Percentiles rank a stretch among this genome's conserved stretches.
Evolutionary conservation across 345 rosid genomes (phyloP).

Genomic region (Brassica rapa): DNA sequence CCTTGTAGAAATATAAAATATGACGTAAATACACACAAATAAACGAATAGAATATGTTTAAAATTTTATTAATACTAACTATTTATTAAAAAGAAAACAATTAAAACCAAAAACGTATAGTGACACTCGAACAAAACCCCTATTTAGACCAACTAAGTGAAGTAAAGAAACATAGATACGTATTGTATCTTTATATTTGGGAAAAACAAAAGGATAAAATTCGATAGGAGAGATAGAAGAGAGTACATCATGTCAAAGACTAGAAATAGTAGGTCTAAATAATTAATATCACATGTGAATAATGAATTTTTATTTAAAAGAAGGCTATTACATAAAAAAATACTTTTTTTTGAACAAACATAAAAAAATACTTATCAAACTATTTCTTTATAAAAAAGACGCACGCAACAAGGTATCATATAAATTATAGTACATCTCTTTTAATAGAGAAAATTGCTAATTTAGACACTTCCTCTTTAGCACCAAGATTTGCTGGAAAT

Average conservation of each 20-base stretch:
- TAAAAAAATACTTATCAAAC: conserved; percentile 4
- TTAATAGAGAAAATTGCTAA: no score
- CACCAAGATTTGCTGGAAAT: neutral
- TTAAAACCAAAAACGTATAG: conserved; percentile 8
- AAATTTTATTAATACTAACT: neutral
- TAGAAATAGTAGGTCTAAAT: neutral
- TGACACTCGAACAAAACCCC: neutral
- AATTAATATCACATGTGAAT: conserved; percentile 17
- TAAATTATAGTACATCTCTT: neutral
- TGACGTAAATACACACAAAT: neutral
- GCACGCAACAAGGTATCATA: conserved; percentile 29
- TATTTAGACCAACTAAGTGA: neutral
- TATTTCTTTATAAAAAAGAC: conserved; percentile 19
- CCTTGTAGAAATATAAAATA: neutral
- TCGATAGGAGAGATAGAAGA: neutral
- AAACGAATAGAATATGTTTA: neutral
- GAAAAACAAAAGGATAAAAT: conserved; percentile 7
- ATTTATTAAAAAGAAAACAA: neutral
- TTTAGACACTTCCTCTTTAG: neutral
- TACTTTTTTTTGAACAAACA: no score
- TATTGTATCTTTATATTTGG: neutral
- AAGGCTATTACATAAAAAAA: neutral
- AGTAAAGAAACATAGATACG: conserved; percentile 10
- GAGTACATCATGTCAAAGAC: neutral
- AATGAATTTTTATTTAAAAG: conserved; percentile 16